Evolutionary conservation across 2,329 filamentous ascomycete genomes (phyloP).

Genomic region (Colletotrichum echinochloae): DNA sequence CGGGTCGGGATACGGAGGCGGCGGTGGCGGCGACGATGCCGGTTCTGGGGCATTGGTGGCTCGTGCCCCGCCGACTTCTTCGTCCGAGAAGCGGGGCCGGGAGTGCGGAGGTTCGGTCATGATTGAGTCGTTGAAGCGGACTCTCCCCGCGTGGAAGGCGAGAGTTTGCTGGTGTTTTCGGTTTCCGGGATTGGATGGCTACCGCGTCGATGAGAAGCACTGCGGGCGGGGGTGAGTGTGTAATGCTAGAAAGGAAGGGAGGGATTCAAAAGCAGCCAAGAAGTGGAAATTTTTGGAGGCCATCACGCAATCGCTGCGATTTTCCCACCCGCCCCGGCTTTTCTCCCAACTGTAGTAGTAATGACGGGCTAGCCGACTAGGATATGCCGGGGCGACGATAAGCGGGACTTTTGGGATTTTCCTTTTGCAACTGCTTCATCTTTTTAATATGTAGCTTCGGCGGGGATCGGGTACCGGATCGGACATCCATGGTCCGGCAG

Average conservation of each 20-base stretch:
- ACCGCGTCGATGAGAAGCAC: not conserved
- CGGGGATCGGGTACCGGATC: constrained; percentile 28
- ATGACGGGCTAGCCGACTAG: constrained; percentile 3
- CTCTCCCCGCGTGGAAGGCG: not conserved
- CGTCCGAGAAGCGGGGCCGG: constrained; percentile 29
- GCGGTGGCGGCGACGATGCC: not conserved
- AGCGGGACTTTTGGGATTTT: constrained; percentile 2
- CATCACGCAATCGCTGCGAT: constrained; percentile 18
- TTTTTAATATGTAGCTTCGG: not conserved
- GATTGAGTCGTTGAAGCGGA: not conserved
- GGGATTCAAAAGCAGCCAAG: not conserved
- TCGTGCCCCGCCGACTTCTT: constrained; percentile 25
- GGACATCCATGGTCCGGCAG: not conserved
- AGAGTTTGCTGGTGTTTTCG: not conserved
- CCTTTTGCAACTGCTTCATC: constrained; percentile 21
- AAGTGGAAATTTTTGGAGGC: not conserved
- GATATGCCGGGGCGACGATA: constrained; percentile 24
- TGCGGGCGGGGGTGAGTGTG: not conserved
- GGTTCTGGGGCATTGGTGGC: constrained; percentile 6
- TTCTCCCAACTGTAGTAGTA: not conserved
- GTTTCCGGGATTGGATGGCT: not conserved
- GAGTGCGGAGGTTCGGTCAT: constrained; percentile 5
- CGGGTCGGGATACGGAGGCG: constrained; percentile 20
- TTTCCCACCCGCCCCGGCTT: not conserved
- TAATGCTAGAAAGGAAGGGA: not conserved